Base-by-base conservation (phyloP, 352 stramenopile species). In the Phytophthora pseudosyringae region DNA sequence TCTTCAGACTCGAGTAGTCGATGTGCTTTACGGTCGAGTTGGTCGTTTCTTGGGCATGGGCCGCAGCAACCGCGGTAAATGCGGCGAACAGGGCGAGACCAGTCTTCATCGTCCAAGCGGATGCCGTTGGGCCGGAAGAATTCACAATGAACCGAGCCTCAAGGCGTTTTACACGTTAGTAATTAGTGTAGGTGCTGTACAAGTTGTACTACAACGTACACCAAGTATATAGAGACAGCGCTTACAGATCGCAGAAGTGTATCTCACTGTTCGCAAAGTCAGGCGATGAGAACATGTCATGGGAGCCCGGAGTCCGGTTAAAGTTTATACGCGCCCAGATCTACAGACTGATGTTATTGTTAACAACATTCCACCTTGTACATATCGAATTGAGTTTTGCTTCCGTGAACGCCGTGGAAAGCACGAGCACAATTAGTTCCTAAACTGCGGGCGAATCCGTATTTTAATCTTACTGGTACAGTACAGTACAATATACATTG, bases 21-120 rank as follows among this genome's bases (percentile, higher is more conserved):
- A 67, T 62, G 59, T 67, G 62, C 50, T 67, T 67, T 1, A 67
- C 50, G 5, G 25, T 33, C 5, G 59, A 28, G 15, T 67, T 54
- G 11, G 58, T 9, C 26, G 39, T 43, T 50, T 67, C 59, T 50
- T 62, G 32, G 11, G 50, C 59, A 31, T 67, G 31, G 3, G 61
- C 59, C 4, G 50, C 18, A 33, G 26, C 59, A 45, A 67, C 12
- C n/a, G 41, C 50, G 8, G 18, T 33, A 12, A 60, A 43, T n/a
- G 35, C 59, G 33, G 33, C 41, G 13, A 31, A 54, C 3, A 67
- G 5, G 59, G 62, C 31, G 26, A 35, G 9, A 25, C 35, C 18
- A 4, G 28, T 35, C 41, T 67, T 67, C 59, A 67, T 67, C 38
- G n/a, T 18, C 31, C 6, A 18, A 36, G 15, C 4, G 10, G 26